phyloP scores from a whole-genome alignment of 805 yeast species.

The Wickerhamomyces subpelliculosus region DNA sequence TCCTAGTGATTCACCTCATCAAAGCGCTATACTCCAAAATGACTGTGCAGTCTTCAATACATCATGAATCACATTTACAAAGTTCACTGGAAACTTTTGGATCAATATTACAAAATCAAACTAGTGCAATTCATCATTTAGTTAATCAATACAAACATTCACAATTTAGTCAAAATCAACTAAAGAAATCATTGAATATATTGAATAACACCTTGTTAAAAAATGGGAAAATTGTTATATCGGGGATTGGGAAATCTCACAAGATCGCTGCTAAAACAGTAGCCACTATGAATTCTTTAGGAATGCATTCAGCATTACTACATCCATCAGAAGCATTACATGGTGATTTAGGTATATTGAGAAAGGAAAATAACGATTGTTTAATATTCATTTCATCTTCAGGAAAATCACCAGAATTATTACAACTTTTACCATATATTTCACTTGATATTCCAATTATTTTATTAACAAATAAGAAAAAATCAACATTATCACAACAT shows the following conservation, averaged over 20 bases:
- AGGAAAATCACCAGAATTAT: conserved; percentile 77
- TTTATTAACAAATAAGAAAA: conserved; percentile 54
- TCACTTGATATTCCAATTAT: conserved; percentile 47
- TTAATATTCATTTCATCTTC: conserved; percentile 68
- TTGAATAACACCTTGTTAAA: conserved; percentile 28
- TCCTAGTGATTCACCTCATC: too few species aligned
- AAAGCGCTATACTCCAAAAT: background rate
- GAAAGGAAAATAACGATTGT: conserved; percentile 46
- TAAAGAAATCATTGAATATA: conserved; percentile 35
- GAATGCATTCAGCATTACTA: conserved; percentile 56
- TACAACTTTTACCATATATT: conserved; percentile 43
- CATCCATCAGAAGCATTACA: conserved; percentile 89
- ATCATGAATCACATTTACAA: conserved; percentile 15
- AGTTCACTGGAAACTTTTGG: conserved; percentile 27
- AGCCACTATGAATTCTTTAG: conserved; percentile 78
- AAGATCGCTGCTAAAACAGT: conserved; percentile 73
- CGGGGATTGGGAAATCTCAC: conserved; percentile 82
- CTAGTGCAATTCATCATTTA: conserved; percentile 39
- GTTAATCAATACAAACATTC: conserved; percentile 39
- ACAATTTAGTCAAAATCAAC: conserved; percentile 36
- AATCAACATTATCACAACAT: conserved; percentile 46
- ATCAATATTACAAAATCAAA: conserved; percentile 37
- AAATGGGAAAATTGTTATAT: conserved; percentile 65
- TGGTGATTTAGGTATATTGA: conserved; percentile 77
- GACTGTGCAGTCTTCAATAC: background rate